phyloP scores from a whole-genome alignment of 169 alveolate genomes.

The Theileria orientalis region DNA sequence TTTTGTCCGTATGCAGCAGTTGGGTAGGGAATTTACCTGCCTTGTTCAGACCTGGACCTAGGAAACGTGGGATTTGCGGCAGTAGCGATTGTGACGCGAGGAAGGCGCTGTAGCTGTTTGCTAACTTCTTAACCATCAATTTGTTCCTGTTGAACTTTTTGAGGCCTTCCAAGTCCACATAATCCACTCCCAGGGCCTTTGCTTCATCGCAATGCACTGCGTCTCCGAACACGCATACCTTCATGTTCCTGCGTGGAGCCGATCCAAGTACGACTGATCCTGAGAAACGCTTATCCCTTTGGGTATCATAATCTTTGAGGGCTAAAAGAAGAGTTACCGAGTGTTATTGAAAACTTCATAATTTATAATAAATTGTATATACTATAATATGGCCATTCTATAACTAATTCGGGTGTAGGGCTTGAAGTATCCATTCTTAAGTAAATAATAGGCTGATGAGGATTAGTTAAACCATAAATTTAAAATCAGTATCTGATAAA shows the following conservation, averaged over 20 bases:
- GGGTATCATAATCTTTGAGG: constrained; percentile 99
- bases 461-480: too few species aligned
- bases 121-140: constrained; percentile 96
- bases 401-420: not conserved
- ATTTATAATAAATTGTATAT: not conserved
- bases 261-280: constrained; percentile 98
- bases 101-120: constrained; percentile 93
- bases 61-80: constrained; percentile 97
- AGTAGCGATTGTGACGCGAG: constrained; percentile 97
- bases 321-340: constrained; percentile 21
- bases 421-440: too few species aligned
- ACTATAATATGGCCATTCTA: not conserved
- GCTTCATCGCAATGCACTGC: constrained; percentile 99
- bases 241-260: constrained; percentile 93
- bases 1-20: constrained; percentile 94
- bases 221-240: constrained; percentile 98
- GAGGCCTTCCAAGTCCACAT: constrained; percentile 96
- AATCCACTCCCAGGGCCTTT: constrained; percentile 92
- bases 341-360: not conserved
- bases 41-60: constrained; percentile 98
- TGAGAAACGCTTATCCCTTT: constrained; percentile 99
- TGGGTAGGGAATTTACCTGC: constrained; percentile 99
- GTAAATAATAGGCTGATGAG: too few species aligned
- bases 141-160: constrained; percentile 98
- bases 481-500: too few species aligned